Percentiles rank a stretch among this genome's conserved stretches.
phyloP scores from a whole-genome alignment of 352 stramenopile species.

The Globisporangium irregulare region DNA sequence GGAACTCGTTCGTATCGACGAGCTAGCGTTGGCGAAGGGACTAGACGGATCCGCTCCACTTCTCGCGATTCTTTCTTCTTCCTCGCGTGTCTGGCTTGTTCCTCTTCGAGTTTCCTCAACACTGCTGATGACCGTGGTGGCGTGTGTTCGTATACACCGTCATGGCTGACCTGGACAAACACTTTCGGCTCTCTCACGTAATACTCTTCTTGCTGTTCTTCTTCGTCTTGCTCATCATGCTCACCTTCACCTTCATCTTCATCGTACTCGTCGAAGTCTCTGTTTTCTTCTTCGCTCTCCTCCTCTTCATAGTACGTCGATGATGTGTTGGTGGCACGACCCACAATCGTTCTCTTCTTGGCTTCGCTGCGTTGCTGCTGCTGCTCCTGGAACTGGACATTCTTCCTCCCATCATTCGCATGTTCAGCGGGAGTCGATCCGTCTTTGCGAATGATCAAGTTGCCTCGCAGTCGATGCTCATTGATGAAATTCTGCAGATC shows the following conservation, averaged over 20 bases:
- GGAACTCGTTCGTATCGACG: constrained; percentile 45
- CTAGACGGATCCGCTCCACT: constrained; percentile 49
- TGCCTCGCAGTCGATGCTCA: constrained; percentile 68
- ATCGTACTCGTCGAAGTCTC: constrained; percentile 16
- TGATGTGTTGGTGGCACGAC: constrained; percentile 23
- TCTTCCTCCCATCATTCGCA: constrained; percentile 7
- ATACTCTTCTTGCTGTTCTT: constrained; percentile 24
- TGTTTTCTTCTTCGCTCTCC: constrained; percentile 24
- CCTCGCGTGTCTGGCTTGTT: constrained; percentile 24
- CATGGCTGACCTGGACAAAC: constrained; percentile 42
- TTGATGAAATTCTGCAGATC: constrained; percentile 84
- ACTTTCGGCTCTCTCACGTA: constrained; percentile 37
- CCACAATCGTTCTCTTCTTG: constrained; percentile 17
- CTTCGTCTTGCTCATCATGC: constrained; percentile 20
- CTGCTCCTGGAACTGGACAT: constrained; percentile 23
- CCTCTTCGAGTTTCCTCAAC: constrained; percentile 32
- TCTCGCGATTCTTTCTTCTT: constrained; percentile 26
- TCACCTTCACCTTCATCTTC: constrained; percentile 24
- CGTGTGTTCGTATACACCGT: constrained; percentile 37
- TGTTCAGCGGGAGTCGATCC: constrained; percentile 9
- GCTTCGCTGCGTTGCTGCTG: constrained; percentile 6
- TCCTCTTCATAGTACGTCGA: constrained; percentile 20
- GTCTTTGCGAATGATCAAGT: constrained; percentile 52
- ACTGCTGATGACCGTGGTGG: constrained; percentile 29
- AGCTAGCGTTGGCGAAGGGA: constrained; percentile 38